These are phyloP conservation scores for Chaetomium olivaceum DNA, from an alignment of 2,329 filamentous ascomycete genomes.

Conservation along the genomic window DNA sequence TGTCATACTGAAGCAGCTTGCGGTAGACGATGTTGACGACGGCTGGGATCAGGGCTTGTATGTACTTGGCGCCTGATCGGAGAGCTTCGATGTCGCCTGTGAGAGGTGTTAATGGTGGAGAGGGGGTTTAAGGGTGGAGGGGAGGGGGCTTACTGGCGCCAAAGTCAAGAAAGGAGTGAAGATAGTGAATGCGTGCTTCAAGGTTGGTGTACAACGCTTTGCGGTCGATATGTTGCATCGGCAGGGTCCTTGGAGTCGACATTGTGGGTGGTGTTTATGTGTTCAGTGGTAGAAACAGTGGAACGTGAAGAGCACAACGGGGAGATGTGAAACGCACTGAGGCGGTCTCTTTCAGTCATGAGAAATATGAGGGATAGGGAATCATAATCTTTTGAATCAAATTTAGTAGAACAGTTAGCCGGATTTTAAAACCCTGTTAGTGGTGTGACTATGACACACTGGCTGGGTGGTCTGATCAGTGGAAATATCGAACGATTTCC, in stretches of 20 bases:
- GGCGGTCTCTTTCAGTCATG: not conserved
- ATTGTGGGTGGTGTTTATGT: conserved; percentile 23
- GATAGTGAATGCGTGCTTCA: conserved; percentile 68
- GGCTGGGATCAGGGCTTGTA: conserved; percentile 78
- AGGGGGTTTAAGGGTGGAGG: not conserved
- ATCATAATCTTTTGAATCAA: conserved; percentile 13
- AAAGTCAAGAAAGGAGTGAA: conserved; percentile 77
- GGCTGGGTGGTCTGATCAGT: conserved; percentile 27
- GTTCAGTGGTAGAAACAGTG: conserved; percentile 1
- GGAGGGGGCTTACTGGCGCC: conserved; percentile 57
- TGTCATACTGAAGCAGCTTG: conserved; percentile 77
- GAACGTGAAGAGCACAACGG: not conserved
- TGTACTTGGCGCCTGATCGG: conserved; percentile 69
- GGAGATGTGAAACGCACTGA: not conserved
- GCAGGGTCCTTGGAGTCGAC: conserved; percentile 26
- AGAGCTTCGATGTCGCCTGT: conserved; percentile 74
- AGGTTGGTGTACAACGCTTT: conserved; percentile 71
- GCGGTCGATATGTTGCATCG: conserved; percentile 63
- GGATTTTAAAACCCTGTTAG: conserved; percentile 1
- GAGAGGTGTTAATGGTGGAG: conserved; percentile 7
- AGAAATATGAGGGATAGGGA: not conserved
- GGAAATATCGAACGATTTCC: conserved; percentile 21
- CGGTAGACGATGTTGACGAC: conserved; percentile 84
- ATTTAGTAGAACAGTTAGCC: not conserved
- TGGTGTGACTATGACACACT: conserved; percentile 27